These are phyloP conservation scores for Wickerhamomyces hampshirensis DNA, from an alignment of 805 yeast genomes.

Conservation along the genomic window DNA sequence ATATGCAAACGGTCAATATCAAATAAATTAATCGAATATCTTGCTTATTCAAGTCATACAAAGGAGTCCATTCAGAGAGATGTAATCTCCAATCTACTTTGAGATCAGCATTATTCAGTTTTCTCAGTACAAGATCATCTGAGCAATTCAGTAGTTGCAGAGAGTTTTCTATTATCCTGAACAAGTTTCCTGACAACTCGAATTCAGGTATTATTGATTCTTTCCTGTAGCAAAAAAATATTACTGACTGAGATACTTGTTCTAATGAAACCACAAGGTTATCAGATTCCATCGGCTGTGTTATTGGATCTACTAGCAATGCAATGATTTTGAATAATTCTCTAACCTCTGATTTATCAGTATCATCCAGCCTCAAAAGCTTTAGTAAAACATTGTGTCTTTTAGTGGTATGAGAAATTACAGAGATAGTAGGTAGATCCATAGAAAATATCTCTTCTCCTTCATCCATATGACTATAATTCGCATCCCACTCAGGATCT, in stretches of 20 bases:
- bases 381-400: conserved; percentile 29
- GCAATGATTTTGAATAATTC: conserved; percentile 27
- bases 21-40: conserved; percentile 43
- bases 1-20: conserved; percentile 37
- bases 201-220: conserved; percentile 29
- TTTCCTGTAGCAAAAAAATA: conserved; percentile 28
- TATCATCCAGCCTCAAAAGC: conserved; percentile 19
- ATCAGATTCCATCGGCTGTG: conserved; percentile 64
- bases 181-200: conserved; percentile 28
- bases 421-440: conserved; percentile 22
- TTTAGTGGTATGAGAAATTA: conserved; percentile 23
- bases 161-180: conserved; percentile 33
- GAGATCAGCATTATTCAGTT: conserved; percentile 35
- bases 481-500: no score
- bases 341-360: not conserved
- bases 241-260: conserved; percentile 44
- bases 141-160: conserved; percentile 34
- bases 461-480: conserved; percentile 5
- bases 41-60: conserved; percentile 25
- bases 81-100: conserved; percentile 29
- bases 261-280: conserved; percentile 49
- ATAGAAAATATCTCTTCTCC: conserved; percentile 28
- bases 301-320: conserved; percentile 52
- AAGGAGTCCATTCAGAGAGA: conserved; percentile 35
- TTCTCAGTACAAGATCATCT: conserved; percentile 37